A percentile compares a stretch with the other conserved stretches of the same genome.
Conservation (phyloP, 139 green algal genomes). For the Protoeuglena noctilucae region DNA sequence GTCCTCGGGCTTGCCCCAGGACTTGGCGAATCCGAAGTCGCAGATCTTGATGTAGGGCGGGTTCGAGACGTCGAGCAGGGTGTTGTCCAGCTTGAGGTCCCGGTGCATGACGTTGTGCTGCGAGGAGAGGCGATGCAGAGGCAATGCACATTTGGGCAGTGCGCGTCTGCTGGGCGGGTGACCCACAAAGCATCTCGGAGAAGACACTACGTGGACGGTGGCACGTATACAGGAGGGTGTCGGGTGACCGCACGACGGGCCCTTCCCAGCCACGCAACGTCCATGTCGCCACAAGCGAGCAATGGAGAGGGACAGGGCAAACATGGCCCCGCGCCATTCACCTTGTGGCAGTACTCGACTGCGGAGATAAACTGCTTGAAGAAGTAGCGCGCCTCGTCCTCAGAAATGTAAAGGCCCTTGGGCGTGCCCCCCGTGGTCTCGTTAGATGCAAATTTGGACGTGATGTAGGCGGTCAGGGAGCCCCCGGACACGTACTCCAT, state of each 20-base stretch:
- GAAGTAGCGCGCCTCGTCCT: slow-evolving; percentile 41
- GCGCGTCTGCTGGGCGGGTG: too few relatives aligned
- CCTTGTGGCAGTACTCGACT: slow-evolving; percentile 10
- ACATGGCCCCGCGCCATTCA: too few relatives aligned
- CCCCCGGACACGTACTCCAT: slow-evolving; percentile 44
- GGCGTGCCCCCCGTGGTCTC: not conserved
- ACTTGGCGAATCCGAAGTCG: slow-evolving; percentile 51
- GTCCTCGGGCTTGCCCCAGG: slow-evolving; percentile 22
- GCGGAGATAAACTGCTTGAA: slow-evolving; percentile 18
- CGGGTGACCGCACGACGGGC: too few relatives aligned
- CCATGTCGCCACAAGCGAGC: too few relatives aligned
- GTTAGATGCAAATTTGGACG: not conserved
- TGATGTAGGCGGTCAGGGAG: slow-evolving; percentile 4
- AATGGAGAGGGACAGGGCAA: too few relatives aligned
- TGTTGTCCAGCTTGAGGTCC: slow-evolving; percentile 47
- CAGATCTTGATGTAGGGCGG: slow-evolving; percentile 43
- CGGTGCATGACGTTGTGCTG: slow-evolving; percentile 8
- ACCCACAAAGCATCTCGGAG: too few relatives aligned
- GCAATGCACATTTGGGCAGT: too few relatives aligned
- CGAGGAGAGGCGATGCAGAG: too few relatives aligned
- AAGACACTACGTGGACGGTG: too few relatives aligned
- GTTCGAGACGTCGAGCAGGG: slow-evolving; percentile 27
- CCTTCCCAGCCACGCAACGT: too few relatives aligned
- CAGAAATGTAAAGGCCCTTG: slow-evolving; percentile 27
- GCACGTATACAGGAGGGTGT: too few relatives aligned